Base-by-base conservation (phyloP, 306 rosid genomes). In the Cercis canadensis region DNA sequence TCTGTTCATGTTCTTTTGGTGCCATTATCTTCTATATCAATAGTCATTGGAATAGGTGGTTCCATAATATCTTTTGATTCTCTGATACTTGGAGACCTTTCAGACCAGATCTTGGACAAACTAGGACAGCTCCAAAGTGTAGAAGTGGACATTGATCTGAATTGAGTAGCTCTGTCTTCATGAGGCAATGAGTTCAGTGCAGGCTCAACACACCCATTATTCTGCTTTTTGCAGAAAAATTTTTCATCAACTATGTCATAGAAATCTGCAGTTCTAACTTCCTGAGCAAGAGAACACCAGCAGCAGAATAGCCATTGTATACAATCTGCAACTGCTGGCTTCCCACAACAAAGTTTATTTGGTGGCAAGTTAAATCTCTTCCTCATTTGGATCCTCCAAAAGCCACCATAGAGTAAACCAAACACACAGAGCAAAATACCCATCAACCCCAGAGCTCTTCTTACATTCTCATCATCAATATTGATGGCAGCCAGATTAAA, bases 221-320 rank as follows among this genome's bases (percentile, higher is more conserved):
- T 36, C 29, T 41, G 59, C 37, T 52, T 82, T 62, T 59, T 54
- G 78, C 75, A 49, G 15, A 37, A 62, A 15, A 62, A 72, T 7
- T 80, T 75, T 13, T 67, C 78, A 18, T 80, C 68, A 46, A 78
- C 64, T 40, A 64, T 58, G 59, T 81, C 80, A 57, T 80, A 83
- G 77, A 34, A 83, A 55, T 80, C 69, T 7, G 79, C 81, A 6
- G 90, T 86, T 46, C 90, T 64, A 36, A 83, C 84, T 73, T 86
- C 90, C 69, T 86, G 90, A 52, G 87, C 87, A 53, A 86, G 82
- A 53, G 90, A 78, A 59, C 90, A 86, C 82, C 87, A 83, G 52
- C 86, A 86, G 39, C 90, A 86, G 24, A 78, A 83, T 47, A 86
- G 79, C 87, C 90, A 86, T 34, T 74, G 82, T 6, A 73, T 65